phyloP scores from a whole-genome alignment of 2,329 filamentous ascomycete genomes.

The Colletotrichum lupini region DNA sequence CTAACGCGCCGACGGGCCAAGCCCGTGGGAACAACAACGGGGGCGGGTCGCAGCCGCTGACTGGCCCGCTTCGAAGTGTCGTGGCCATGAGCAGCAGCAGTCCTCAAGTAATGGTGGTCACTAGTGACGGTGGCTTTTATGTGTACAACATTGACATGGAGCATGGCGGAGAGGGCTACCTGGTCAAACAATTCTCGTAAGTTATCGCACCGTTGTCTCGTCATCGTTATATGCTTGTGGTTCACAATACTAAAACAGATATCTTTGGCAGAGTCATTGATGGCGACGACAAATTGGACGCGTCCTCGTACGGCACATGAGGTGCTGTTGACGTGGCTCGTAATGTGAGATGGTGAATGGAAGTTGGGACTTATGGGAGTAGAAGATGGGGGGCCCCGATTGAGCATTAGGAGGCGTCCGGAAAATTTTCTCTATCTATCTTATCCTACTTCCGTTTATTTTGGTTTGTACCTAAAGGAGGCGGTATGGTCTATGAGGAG shows the following conservation, averaged over 20 bases:
- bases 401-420: slow-evolving; percentile 28
- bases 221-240: neutral
- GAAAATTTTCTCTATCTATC: neutral
- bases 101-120: slow-evolving; percentile 98
- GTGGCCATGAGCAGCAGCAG: slow-evolving; percentile 96
- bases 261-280: slow-evolving; percentile 58
- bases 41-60: slow-evolving; percentile 38
- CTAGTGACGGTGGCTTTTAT: slow-evolving; percentile 93
- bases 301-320: slow-evolving; percentile 55
- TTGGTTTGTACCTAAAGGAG: neutral
- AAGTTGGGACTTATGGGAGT: neutral
- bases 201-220: slow-evolving; percentile 47
- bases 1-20: slow-evolving; percentile 42
- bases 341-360: neutral
- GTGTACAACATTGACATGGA: slow-evolving; percentile 97
- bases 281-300: slow-evolving; percentile 64
- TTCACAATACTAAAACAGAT: neutral
- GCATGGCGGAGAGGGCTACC: slow-evolving; percentile 89
- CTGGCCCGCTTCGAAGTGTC: slow-evolving; percentile 80
- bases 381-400: neutral
- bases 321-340: neutral
- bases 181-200: slow-evolving; percentile 94
- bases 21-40: slow-evolving; percentile 6
- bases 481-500: neutral
- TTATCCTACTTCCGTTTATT: neutral